Conservation (phyloP, 2,329 filamentous ascomycete genomes). For the Nigrospora oryzae region DNA sequence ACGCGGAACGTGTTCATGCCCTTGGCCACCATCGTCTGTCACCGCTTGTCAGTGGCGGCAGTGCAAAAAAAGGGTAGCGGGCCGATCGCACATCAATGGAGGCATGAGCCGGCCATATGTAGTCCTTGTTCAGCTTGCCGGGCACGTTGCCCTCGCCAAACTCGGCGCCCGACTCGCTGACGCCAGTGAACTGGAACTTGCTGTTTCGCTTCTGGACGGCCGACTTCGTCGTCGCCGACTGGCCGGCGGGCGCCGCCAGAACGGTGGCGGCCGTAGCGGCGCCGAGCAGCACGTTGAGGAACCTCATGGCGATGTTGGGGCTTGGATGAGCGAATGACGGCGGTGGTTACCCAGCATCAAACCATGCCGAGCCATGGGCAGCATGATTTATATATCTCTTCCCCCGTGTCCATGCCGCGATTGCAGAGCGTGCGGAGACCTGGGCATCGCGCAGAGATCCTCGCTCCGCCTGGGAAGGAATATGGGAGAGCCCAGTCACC, state of each 20-base stretch:
- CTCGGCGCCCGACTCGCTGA: constrained; percentile 45
- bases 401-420: no score
- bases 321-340: not conserved
- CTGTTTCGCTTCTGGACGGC: constrained; percentile 20
- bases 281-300: constrained; percentile 20
- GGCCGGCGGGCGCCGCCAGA: constrained; percentile 17
- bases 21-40: no score
- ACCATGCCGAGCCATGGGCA: no score
- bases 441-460: no score
- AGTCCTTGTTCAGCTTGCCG: constrained; percentile 47
- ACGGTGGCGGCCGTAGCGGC: constrained; percentile 19
- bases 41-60: not conserved
- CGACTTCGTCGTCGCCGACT: no score
- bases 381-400: no score
- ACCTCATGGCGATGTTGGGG: constrained; percentile 19
- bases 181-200: constrained; percentile 25
- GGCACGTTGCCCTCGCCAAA: constrained; percentile 50
- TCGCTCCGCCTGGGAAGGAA: no score
- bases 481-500: no score
- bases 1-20: no score
- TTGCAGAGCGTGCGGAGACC: no score
- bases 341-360: no score
- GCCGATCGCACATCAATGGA: constrained; percentile 23
- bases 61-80: not conserved
- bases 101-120: constrained; percentile 47